A percentile compares a stretch with the other conserved stretches of the same genome.
Conservation (phyloP, 2,329 filamentous ascomycete genomes). For the Fusarium heterosporum region DNA sequence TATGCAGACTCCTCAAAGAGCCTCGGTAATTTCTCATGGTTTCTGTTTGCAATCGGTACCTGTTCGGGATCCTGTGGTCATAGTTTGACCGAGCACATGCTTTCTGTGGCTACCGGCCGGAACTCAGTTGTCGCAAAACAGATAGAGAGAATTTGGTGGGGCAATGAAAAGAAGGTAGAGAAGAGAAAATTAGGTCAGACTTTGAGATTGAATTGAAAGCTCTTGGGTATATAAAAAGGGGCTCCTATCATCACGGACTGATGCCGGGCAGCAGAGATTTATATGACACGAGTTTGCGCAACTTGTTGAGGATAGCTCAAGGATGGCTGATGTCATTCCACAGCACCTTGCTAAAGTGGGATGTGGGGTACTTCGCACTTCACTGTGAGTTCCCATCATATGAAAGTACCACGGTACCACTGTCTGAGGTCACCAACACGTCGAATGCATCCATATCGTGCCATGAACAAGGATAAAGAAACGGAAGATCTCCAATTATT, state of each 20-base stretch:
- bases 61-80: slow-evolving; percentile 12
- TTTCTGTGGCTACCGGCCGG: slow-evolving; percentile 26
- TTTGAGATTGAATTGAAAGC: background rate
- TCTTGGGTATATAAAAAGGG: background rate
- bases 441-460: slow-evolving; percentile 26
- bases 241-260: background rate
- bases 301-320: slow-evolving; percentile 39
- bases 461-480: slow-evolving; percentile 10
- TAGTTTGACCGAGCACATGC: slow-evolving; percentile 31
- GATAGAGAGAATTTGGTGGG: background rate
- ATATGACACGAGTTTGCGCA: slow-evolving; percentile 32
- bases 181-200: slow-evolving; percentile 8
- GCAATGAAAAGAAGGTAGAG: slow-evolving; percentile 5
- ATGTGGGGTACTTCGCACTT: slow-evolving; percentile 24
- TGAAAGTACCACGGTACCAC: slow-evolving; percentile 23
- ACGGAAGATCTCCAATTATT: slow-evolving; percentile 14
- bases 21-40: slow-evolving; percentile 43
- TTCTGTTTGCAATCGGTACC: slow-evolving; percentile 19
- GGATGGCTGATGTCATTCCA: slow-evolving; percentile 47
- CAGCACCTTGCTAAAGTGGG: slow-evolving; percentile 36
- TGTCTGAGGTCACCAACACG: slow-evolving; percentile 9
- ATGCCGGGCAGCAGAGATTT: slow-evolving; percentile 11
- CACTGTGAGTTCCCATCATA: background rate
- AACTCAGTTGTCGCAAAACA: slow-evolving; percentile 22
- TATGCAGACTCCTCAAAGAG: slow-evolving; percentile 39